Base-by-base conservation (phyloP, 2,329 filamentous ascomycete genomes). In the Aspergillus sclerotialis region DNA sequence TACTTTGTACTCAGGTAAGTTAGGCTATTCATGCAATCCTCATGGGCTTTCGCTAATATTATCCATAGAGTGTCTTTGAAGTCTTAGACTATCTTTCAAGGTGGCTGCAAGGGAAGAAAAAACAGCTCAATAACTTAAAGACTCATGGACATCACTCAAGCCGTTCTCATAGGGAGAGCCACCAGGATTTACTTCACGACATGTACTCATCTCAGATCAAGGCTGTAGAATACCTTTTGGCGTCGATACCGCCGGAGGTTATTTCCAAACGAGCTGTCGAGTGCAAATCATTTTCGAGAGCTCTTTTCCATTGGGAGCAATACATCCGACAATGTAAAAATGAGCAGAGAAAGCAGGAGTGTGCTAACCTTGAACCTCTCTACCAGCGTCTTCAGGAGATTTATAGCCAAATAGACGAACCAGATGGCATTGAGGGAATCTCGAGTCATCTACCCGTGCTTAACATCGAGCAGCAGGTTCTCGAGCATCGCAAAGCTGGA, bases 331-430 rank as follows among this genome's bases (percentile, higher is more conserved):
- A 79, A 47, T 61, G 64, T 36, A 64, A 58, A 32, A 50, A 55
- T n/a, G 64, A 60, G 38, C 52, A 48, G 16, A 60, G 65, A 16
- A 68, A 69, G 1, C 68, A 70, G 2, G 73, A 78, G 14, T 44
- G 55, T 9, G 65, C 74, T n/a, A 71, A 69, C 30, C 55, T 70
- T 29, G 71, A 82, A 34, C 71, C 77, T 15, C 70, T 92, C 4
- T 75, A 93, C 39, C 78, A 87, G 46, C 78, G 81, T 40, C 68
- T 98, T 15, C 90, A 96, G 53, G 81, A 90, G 34, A 94, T 98
- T 12, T 99, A 98, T 60, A 86, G 87, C 1, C 84, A 95, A 49
- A 96, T 99, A 40, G 92, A 99, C 52, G 92, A 99, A 50, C 93
- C 92, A 0, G 92, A 99, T 59, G 89, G 90, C 1, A 80, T 98